Evolutionary conservation across 169 alveolate genomes (phyloP).

Genomic region (Hepatocystis sp.): DNA sequence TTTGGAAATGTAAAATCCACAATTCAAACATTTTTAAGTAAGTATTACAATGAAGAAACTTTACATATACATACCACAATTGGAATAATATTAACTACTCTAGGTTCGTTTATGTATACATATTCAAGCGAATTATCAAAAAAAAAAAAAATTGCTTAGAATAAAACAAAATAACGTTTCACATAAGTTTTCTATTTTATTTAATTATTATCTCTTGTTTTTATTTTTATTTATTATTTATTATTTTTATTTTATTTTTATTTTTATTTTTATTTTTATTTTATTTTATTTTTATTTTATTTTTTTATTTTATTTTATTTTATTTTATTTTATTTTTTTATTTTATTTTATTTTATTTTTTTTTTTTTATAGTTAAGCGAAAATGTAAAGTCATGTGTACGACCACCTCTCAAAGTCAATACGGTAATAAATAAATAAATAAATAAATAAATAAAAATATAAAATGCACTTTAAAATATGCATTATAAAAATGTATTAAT

Average conservation of each 20-base stretch:
- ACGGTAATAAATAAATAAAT: conserved; percentile 24
- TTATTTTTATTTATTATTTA: no score
- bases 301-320: no score
- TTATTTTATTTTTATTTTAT: no score
- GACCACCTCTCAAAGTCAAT: conserved; percentile 22
- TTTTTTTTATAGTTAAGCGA: conserved; percentile 37
- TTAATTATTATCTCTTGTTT: no score
- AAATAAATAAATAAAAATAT: background rate
- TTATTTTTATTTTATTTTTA: no score
- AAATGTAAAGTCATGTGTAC: conserved; percentile 25
- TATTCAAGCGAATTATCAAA: conserved; percentile 42
- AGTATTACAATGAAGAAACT: conserved; percentile 26
- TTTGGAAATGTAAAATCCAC: conserved; percentile 64
- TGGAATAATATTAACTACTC: conserved; percentile 41
- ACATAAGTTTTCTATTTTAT: no score
- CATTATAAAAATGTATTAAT: background rate
- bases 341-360: background rate
- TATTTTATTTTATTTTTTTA: no score
- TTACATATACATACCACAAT: conserved; percentile 14
- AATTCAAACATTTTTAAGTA: conserved; percentile 56
- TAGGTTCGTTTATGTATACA: conserved; percentile 43
- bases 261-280: no score
- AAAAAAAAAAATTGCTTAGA: conserved; percentile 19
- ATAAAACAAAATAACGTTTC: no score
- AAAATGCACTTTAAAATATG: background rate